A percentile compares a stretch with the other conserved stretches of the same genome.
phyloP scores from a whole-genome alignment of 495 filamentous ascomycete species.

The Poronia punctata region DNA sequence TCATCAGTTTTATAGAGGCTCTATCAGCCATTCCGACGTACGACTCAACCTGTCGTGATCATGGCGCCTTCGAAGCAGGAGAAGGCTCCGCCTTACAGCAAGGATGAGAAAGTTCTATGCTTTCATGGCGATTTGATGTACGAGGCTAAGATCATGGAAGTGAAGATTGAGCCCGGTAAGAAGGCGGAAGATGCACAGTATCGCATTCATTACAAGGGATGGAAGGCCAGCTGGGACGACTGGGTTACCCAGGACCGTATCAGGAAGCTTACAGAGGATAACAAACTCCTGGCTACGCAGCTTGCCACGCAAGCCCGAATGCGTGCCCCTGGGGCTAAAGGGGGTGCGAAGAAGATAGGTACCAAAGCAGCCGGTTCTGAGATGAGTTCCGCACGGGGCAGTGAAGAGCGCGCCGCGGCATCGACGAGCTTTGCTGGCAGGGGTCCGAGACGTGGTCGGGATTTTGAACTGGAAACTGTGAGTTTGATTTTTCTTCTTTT shows the following conservation, averaged over 20 bases:
- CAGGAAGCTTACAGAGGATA: constrained; percentile 89
- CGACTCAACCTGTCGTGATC: neutral
- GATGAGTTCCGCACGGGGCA: constrained; percentile 71
- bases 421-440: constrained; percentile 56
- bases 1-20: no score
- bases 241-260: constrained; percentile 95
- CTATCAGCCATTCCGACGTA: no score
- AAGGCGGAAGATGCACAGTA: constrained; percentile 74
- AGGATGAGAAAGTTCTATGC: constrained; percentile 91
- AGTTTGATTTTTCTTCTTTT: constrained; percentile 37
- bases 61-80: constrained; percentile 36
- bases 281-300: constrained; percentile 72
- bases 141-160: constrained; percentile 89
- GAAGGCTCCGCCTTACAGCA: constrained; percentile 55
- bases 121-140: constrained; percentile 96
- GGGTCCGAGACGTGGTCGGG: constrained; percentile 60
- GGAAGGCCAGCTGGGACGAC: constrained; percentile 99
- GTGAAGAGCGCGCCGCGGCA: constrained; percentile 74
- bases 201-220: constrained; percentile 96
- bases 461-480: constrained; percentile 83
- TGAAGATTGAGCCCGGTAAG: constrained; percentile 52
- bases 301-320: constrained; percentile 53
- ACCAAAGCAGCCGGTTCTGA: constrained; percentile 61
- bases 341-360: constrained; percentile 46
- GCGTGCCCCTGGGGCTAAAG: constrained; percentile 37